Evolutionary conservation across 768 basidiomycete species (phyloP), one percentile per base, ranked within the genome.

Genomic region (Leccinum incarnatum): DNA sequence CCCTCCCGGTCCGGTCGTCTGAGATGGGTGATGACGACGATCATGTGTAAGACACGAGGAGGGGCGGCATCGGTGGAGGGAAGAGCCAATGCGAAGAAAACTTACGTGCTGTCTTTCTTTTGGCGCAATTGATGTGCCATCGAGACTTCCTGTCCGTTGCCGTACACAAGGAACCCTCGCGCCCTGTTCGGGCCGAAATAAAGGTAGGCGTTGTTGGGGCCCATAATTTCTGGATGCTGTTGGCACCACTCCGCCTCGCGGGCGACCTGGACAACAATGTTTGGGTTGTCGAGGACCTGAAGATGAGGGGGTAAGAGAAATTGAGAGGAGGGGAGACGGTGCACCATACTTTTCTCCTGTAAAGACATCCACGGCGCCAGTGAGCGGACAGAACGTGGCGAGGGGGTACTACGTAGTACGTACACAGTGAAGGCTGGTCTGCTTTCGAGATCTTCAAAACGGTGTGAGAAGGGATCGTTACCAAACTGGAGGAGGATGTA

Each of bases 121-220:
- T 83, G 84, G 19, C 80, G 77, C 45, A 84, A 69, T 34, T 82
- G 76, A 61, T 83, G 77, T 2, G 72, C 69, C 89, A 93, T 91
- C 6, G 79, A 73, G 42, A 79, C 69, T 29, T 78, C 79, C 21
- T 77, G 75, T 60, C 82, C 83, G 57, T 86, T 88, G 4, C 90
- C 89, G 57, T 90, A 91, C 46, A 82, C 79, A 53, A 91, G 73
- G 64, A 84, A 84, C 3, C 90, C 90, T 4, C 82, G 80, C 3
- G 77, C 64, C 55, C 77, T 80, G 45, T 77, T 76, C 5, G 90
- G 88, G 1, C 90, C 90, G 58, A 92, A 84, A 67, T 89, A 91
- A 60, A 91, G 81, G 68, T 80, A 89, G 5, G 90, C 84, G 42
- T 82, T 87, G 59, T 79, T 82, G n/a, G 90, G 90, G n/a, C 90